Percentiles rank a stretch among this genome's conserved stretches.
Evolutionary conservation across 2,329 filamentous ascomycete species (phyloP).

Genomic region (Emergomyces pasteurianus): DNA sequence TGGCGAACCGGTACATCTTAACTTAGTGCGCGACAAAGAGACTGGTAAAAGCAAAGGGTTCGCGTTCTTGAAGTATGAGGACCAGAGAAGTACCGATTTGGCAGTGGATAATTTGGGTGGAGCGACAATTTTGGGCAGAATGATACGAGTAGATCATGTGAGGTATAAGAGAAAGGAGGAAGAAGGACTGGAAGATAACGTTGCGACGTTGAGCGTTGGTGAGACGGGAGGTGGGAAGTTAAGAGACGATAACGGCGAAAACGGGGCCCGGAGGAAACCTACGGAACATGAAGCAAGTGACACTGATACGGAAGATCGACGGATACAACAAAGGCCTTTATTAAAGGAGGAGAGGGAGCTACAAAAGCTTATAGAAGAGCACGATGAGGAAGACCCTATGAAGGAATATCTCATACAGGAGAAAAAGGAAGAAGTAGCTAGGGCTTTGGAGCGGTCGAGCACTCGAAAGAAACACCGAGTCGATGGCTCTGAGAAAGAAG

Average conservation of each 20-base stretch:
- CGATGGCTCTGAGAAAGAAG: conserved; percentile 28
- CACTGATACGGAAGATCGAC: conserved; percentile 37
- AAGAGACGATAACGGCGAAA: conserved; percentile 22
- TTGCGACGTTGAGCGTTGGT: conserved; percentile 35
- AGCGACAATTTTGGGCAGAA: conserved; percentile 64
- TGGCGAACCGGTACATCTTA: conserved; percentile 86
- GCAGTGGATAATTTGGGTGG: conserved; percentile 94
- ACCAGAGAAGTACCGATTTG: conserved; percentile 88
- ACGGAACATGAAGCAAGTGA: conserved; percentile 29
- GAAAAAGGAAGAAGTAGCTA: conserved; percentile 78
- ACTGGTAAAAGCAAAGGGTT: conserved; percentile 92
- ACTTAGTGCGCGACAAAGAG: conserved; percentile 87
- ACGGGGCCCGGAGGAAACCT: conserved; percentile 25
- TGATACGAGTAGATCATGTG: conserved; percentile 83
- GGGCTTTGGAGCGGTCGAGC: conserved; percentile 46
- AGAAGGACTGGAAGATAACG: conserved; percentile 39
- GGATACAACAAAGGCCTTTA: conserved; percentile 44
- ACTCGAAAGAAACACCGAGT: conserved; percentile 22
- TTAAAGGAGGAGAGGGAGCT: conserved; percentile 75
- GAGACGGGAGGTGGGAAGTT: conserved; percentile 27
- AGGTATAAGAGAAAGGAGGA: conserved; percentile 83
- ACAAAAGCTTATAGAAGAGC: conserved; percentile 58
- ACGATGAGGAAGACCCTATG: conserved; percentile 97
- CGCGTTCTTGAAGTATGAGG: conserved; percentile 94
- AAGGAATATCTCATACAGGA: conserved; percentile 79